These are phyloP conservation scores for Trichoderma virens DNA, from an alignment of 495 filamentous ascomycete genomes.

Conservation along the genomic window DNA sequence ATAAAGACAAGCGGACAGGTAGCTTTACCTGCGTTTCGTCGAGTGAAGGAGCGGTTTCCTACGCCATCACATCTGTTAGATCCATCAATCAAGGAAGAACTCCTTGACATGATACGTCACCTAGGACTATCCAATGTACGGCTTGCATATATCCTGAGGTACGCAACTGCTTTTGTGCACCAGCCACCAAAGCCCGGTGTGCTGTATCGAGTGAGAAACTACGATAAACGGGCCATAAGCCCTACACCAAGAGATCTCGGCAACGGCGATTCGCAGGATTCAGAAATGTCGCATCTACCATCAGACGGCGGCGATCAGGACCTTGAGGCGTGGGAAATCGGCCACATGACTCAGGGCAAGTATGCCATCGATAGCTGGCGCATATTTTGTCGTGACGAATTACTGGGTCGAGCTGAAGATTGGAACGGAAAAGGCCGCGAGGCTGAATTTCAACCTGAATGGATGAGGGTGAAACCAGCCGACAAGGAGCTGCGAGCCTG, in stretches of 20 bases:
- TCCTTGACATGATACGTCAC: conserved; percentile 57
- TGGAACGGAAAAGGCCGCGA: conserved; percentile 48
- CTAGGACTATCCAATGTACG: conserved; percentile 63
- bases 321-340: conserved; percentile 67
- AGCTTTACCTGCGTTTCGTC: conserved; percentile 70
- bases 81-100: conserved; percentile 44
- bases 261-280: background rate
- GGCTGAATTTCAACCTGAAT: conserved; percentile 56
- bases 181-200: conserved; percentile 50
- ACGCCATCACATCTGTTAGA: conserved; percentile 55
- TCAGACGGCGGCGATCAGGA: background rate
- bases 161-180: conserved; percentile 66
- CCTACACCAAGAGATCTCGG: background rate
- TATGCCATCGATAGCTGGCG: conserved; percentile 92
- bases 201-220: conserved; percentile 61
- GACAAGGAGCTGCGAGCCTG: conserved; percentile 90
- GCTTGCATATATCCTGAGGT: conserved; percentile 42
- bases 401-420: conserved; percentile 53
- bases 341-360: conserved; percentile 75
- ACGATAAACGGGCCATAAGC: conserved; percentile 54
- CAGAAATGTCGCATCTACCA: background rate
- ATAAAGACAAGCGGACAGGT: conserved; percentile 68
- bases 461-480: conserved; percentile 74
- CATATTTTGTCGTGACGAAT: conserved; percentile 80
- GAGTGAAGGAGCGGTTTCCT: conserved; percentile 60